A percentile compares a stretch with the other conserved stretches of the same genome.
Conservation (phyloP, 2,329 filamentous ascomycete genomes). For the Aureobasidium sp. region DNA sequence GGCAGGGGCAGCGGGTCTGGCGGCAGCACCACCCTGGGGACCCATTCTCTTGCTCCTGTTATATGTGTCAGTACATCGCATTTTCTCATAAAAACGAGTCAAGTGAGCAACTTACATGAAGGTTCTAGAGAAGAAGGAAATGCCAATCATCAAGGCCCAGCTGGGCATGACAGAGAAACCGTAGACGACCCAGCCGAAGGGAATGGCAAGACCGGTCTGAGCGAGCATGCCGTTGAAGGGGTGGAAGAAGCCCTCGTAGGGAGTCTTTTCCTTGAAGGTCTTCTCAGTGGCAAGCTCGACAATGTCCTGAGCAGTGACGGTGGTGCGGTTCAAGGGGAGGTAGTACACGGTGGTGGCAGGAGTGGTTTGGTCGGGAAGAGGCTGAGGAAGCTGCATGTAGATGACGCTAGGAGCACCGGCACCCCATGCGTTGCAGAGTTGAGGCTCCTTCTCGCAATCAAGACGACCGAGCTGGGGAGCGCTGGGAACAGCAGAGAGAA, state of each 20-base stretch:
- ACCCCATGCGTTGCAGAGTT: conserved; percentile 70
- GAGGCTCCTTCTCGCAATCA: conserved; percentile 67
- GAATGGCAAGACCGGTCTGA: conserved; percentile 55
- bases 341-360: conserved; percentile 58
- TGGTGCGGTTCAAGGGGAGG: conserved; percentile 63
- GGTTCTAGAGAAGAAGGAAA: conserved; percentile 65
- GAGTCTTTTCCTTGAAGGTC: conserved; percentile 44
- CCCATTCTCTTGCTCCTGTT: conserved; percentile 17
- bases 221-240: conserved; percentile 65
- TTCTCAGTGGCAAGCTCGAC: conserved; percentile 55
- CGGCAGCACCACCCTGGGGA: conserved; percentile 7
- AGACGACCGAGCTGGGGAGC: conserved; percentile 62
- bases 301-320: conserved; percentile 58
- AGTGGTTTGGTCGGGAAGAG: conserved; percentile 56
- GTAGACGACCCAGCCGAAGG: conserved; percentile 63
- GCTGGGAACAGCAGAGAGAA: conserved; percentile 54
- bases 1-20: conserved; percentile 6
- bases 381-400: conserved; percentile 54
- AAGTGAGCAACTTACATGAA: conserved; percentile 58
- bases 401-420: conserved; percentile 58
- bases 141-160: conserved; percentile 70
- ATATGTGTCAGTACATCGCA: background rate
- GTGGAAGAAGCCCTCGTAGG: conserved; percentile 64
- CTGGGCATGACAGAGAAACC: conserved; percentile 52
- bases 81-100: background rate